A percentile compares a stretch with the other conserved stretches of the same genome.
Evolutionary conservation across 2,329 filamentous ascomycete species (phyloP).

Genomic region (Colletotrichum sp.): DNA sequence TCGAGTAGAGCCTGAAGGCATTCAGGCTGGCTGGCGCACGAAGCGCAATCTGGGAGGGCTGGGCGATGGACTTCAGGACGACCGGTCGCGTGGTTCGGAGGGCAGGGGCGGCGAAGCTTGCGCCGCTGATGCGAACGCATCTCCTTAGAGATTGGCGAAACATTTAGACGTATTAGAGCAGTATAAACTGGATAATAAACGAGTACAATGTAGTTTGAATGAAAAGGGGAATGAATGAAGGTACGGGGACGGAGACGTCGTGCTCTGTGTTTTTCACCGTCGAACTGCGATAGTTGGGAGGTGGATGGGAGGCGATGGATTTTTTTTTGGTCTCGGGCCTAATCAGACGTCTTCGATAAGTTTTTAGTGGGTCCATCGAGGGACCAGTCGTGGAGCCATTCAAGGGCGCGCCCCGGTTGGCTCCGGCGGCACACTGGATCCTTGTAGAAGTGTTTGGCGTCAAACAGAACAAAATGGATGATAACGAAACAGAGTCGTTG

Average conservation of each 20-base stretch:
- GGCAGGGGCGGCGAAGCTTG: slow-evolving; percentile 9
- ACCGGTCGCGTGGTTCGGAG: slow-evolving; percentile 14
- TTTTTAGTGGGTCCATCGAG: neutral
- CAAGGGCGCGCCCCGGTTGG: neutral
- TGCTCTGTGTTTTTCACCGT: slow-evolving; percentile 1
- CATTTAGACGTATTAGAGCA: slow-evolving; percentile 15
- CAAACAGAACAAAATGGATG: neutral
- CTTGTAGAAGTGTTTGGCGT: neutral
- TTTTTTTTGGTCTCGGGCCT: slow-evolving; percentile 5
- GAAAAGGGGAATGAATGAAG: neutral
- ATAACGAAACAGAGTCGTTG: neutral
- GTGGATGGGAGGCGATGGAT: slow-evolving; percentile 25
- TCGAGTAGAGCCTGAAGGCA: slow-evolving; percentile 41
- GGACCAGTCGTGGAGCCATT: neutral
- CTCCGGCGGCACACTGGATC: neutral
- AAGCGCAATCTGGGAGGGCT: slow-evolving; percentile 7
- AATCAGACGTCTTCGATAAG: slow-evolving; percentile 5
- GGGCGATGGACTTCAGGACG: slow-evolving; percentile 12
- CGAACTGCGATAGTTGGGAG: neutral
- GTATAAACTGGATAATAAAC: neutral
- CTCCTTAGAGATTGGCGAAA: slow-evolving; percentile 38
- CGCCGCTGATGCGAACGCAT: slow-evolving; percentile 41
- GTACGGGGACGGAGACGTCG: neutral
- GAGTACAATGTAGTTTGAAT: neutral
- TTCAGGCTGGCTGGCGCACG: slow-evolving; percentile 4